Percentiles rank a stretch among this genome's conserved stretches.
phyloP scores from a whole-genome alignment of 176 grass and related monocot genomes.

The Aegilops tauschii region DNA sequence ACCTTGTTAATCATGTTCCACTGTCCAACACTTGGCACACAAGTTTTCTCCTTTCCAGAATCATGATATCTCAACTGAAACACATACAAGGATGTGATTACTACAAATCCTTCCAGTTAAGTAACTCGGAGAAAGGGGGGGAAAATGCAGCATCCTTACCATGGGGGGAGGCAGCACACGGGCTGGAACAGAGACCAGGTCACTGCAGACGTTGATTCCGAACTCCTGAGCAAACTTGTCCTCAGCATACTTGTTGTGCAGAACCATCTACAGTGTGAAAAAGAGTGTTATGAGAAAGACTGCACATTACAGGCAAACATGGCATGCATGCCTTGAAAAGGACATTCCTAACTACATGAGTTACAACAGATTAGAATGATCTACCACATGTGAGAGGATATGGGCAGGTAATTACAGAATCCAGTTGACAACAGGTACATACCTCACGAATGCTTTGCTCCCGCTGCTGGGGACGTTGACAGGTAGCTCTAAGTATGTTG shows the following conservation, averaged over 20 bases:
- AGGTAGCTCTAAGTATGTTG: constrained; percentile 61
- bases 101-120: not conserved
- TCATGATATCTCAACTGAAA: constrained; percentile 37
- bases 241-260: constrained; percentile 57
- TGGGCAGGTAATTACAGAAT: not conserved
- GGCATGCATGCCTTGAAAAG: too few species aligned
- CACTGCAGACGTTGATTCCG: constrained; percentile 50
- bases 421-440: not conserved
- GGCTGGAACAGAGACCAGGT: constrained; percentile 54
- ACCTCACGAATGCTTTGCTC: constrained; percentile 67
- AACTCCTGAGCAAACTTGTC: constrained; percentile 65
- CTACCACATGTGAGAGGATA: too few species aligned
- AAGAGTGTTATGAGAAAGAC: not conserved
- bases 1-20: constrained; percentile 46
- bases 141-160: constrained; percentile 24
- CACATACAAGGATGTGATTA: not conserved
- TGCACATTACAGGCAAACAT: not conserved
- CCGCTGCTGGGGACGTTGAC: constrained; percentile 67
- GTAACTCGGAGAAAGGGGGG: not conserved
- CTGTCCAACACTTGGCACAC: too few species aligned
- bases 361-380: too few species aligned
- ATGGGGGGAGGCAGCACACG: constrained; percentile 65
- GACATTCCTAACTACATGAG: too few species aligned
- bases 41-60: too few species aligned
- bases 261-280: constrained; percentile 49